Conservation (phyloP, 169 alveolate genomes). For the Plasmodium billcollinsi region DNA sequence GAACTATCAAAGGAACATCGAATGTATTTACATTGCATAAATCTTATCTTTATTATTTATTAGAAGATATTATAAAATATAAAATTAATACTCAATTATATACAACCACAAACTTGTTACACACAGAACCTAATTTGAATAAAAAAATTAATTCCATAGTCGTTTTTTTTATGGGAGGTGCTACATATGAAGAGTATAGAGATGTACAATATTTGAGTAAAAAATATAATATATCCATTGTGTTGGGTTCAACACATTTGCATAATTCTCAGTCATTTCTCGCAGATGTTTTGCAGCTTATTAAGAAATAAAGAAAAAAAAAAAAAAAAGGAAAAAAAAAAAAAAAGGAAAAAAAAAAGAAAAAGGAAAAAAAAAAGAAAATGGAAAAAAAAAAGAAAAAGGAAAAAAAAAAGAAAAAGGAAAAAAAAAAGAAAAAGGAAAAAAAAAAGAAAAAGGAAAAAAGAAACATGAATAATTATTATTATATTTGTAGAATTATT, state of each 20-base stretch:
- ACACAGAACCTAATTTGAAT: constrained; percentile 76
- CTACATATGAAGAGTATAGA: constrained; percentile 93
- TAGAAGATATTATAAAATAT: constrained; percentile 88
- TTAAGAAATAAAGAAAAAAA: constrained; percentile 16
- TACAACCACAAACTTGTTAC: constrained; percentile 82
- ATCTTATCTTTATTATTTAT: constrained; percentile 84
- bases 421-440: too few species aligned
- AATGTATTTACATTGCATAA: constrained; percentile 93
- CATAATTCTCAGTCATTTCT: constrained; percentile 87
- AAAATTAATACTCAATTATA: constrained; percentile 86
- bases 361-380: too few species aligned
- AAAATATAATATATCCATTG: constrained; percentile 80
- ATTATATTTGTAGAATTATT: not conserved
- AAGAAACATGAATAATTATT: not conserved
- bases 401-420: too few species aligned
- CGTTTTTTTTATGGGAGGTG: constrained; percentile 93
- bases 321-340: not conserved
- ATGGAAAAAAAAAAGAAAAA: too few species aligned
- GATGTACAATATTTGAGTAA: constrained; percentile 88
- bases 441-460: too few species aligned
- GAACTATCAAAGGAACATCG: constrained; percentile 84
- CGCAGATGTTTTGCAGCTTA: constrained; percentile 74
- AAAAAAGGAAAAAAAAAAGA: too few species aligned
- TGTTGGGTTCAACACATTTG: constrained; percentile 91
- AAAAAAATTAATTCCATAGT: constrained; percentile 86